Evolutionary conservation across 78 protist species (phyloP).

Genomic region (Isochrysis galbana): DNA sequence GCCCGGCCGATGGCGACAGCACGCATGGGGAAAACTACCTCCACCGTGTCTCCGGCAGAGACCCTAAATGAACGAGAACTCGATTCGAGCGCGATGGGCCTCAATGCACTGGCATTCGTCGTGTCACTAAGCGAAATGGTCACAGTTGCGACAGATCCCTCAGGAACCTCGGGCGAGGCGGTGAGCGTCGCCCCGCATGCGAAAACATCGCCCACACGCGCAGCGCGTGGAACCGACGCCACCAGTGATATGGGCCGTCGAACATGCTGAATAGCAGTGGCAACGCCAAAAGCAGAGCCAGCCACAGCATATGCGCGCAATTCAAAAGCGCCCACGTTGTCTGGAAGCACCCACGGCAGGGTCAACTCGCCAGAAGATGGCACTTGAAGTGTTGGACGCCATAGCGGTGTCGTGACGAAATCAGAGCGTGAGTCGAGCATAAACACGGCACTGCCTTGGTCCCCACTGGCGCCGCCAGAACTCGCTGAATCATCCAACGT

Average conservation of each 20-base stretch:
- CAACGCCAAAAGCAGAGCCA: background rate
- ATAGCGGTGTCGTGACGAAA: background rate
- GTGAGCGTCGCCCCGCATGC: background rate
- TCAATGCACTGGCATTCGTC: too few relatives aligned
- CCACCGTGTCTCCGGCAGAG: background rate
- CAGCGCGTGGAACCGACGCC: constrained; percentile 7
- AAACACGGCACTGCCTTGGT: too few relatives aligned
- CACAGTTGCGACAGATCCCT: background rate
- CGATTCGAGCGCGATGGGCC: too few relatives aligned
- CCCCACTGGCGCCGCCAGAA: background rate
- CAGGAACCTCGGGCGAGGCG: background rate
- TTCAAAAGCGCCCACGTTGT: constrained; percentile 1
- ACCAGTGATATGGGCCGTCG: background rate
- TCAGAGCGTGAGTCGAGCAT: background rate
- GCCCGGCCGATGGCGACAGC: background rate
- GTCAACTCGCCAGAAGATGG: background rate
- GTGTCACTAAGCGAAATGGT: background rate
- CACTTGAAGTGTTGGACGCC: background rate
- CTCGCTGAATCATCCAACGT: background rate
- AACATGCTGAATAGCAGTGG: background rate
- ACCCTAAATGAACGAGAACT: too few relatives aligned
- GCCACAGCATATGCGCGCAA: constrained; percentile 13
- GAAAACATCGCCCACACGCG: constrained; percentile 9
- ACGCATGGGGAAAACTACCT: background rate
- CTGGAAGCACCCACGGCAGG: background rate